phyloP scores from a whole-genome alignment of 352 stramenopile genomes.

The Phytophthora sp. region DNA sequence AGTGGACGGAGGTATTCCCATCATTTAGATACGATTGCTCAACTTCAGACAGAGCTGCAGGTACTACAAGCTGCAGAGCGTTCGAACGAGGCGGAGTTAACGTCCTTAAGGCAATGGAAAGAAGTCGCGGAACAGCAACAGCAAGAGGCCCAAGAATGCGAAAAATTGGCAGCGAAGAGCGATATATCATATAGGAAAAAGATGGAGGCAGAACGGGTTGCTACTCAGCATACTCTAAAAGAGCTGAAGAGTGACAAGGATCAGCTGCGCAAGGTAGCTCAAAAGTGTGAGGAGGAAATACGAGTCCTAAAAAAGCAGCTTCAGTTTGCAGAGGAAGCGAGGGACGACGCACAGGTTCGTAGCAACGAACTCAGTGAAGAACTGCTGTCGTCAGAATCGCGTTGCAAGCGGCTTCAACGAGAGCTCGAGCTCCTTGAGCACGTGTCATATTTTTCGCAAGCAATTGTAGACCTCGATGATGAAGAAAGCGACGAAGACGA shows the following conservation, averaged over 20 bases:
- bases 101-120: slow-evolving; percentile 57
- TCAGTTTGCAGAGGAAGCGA: slow-evolving; percentile 44
- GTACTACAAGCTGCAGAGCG: slow-evolving; percentile 39
- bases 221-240: slow-evolving; percentile 32
- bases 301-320: slow-evolving; percentile 40
- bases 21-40: slow-evolving; percentile 36
- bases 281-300: slow-evolving; percentile 36
- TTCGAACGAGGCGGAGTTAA: slow-evolving; percentile 48
- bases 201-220: slow-evolving; percentile 47
- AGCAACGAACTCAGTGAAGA: slow-evolving; percentile 60
- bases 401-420: slow-evolving; percentile 72
- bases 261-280: slow-evolving; percentile 13
- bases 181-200: slow-evolving; percentile 49
- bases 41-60: slow-evolving; percentile 54
- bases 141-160: slow-evolving; percentile 44
- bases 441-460: slow-evolving; percentile 74
- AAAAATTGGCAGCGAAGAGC: slow-evolving; percentile 43
- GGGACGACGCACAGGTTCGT: slow-evolving; percentile 44
- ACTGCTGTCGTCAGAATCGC: slow-evolving; percentile 66
- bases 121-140: slow-evolving; percentile 42
- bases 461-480: slow-evolving; percentile 67
- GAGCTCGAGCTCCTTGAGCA: slow-evolving; percentile 81
- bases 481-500: slow-evolving; percentile 77
- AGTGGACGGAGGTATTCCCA: slow-evolving; percentile 25
- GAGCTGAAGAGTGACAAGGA: slow-evolving; percentile 38